Evolutionary conservation across 805 yeast species (phyloP).

Genomic region (Hanseniaspora nectarophila): DNA sequence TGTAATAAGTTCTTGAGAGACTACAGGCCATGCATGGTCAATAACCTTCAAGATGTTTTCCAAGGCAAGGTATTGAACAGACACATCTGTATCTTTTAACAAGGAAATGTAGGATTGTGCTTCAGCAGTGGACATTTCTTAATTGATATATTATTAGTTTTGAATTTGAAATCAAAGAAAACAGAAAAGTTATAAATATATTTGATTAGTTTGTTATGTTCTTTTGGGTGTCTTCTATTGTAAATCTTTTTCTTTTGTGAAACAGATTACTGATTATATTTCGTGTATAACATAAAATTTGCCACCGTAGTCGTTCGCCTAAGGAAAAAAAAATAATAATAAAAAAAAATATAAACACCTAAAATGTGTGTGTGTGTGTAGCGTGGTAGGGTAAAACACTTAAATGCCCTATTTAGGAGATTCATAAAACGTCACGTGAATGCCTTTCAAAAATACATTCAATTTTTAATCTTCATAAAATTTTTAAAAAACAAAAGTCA

Average conservation of each 20-base stretch:
- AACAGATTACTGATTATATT: neutral
- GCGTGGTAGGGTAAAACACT: no score
- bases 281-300: neutral
- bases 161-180: neutral
- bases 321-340: neutral
- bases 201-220: no score
- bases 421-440: no score
- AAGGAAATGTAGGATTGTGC: slow-evolving; percentile 90
- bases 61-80: slow-evolving; percentile 73
- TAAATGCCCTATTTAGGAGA: no score
- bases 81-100: slow-evolving; percentile 66
- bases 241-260: neutral
- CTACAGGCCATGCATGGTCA: slow-evolving; percentile 93
- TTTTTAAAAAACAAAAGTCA: no score
- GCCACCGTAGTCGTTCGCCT: slow-evolving; percentile 3
- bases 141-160: neutral
- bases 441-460: no score
- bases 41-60: slow-evolving; percentile 68
- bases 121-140: slow-evolving; percentile 42
- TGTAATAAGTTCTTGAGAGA: slow-evolving; percentile 76
- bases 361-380: no score
- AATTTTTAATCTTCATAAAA: no score
- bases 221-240: neutral
- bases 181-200: no score
- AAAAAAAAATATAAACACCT: no score